Base-by-base conservation (phyloP, 306 rosid genomes). In the Cicer chorassanicum region DNA sequence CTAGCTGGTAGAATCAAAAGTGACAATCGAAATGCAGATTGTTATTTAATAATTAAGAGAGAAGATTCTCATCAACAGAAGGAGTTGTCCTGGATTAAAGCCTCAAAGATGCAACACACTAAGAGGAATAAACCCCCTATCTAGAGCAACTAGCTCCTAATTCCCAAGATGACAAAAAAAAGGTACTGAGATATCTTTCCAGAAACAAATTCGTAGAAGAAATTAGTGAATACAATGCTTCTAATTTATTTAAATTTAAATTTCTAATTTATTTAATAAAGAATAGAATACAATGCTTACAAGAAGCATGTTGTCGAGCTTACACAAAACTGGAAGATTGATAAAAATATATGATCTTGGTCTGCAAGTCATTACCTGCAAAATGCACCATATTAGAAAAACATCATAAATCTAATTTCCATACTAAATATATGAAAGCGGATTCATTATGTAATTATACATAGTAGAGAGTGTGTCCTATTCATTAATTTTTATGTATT, bases 301-400 rank as follows among this genome's bases (percentile, higher is more conserved):
- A 57, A 92, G 87, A 63, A 94, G 96, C 99, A 94, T 90, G 83
- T 88, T 90, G 76, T 94, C 99, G 70, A 94, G 82, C 87, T 94
- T 94, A 5, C 95, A 88, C 55, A 94, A 82, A 16, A 97, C 99
- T 10, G 97, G 99, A 60, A 91, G 97, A 87, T 94, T 94, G 9
- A 90, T 89, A 7, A 88, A 94, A 56, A 94, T 80, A 90, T 94
- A 96, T 6, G 88, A 85, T 80, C 99, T 93, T 0, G 96, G 96
- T 85, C 95, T 88, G 92, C 99, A 94, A 67, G 89, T 88, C 99
- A 94, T 94, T 80, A 94, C 87, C 99, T 93, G 77, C 64, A 72
- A 16, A 70, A 39, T 44, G 29, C 50, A 77, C 45, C 84, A 81
- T 60, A 85, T 87, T 55, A 86, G 76, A 81, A 85, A 85, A 86